Conservation (phyloP, 106 monocot species). For the Phalaenopsis aphrodite region DNA sequence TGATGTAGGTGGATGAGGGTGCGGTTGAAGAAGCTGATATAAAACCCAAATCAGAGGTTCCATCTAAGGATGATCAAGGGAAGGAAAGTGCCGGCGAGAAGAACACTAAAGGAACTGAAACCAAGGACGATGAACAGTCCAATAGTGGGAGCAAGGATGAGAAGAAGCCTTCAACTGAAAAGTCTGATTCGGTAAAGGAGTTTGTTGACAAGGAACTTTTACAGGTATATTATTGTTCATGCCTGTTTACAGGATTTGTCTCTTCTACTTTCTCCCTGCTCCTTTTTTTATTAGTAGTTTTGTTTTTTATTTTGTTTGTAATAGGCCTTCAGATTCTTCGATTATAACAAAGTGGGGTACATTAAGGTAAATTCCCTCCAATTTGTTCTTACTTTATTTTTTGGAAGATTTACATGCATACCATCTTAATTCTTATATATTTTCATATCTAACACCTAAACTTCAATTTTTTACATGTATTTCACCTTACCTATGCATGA, state of each 20-base stretch:
- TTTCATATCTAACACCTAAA: too few species aligned
- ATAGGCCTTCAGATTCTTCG: constrained; percentile 90
- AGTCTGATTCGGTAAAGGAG: constrained; percentile 17
- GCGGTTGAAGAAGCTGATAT: neutral
- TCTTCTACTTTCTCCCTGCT: neutral
- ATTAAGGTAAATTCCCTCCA: constrained; percentile 44
- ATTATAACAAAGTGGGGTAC: constrained; percentile 64
- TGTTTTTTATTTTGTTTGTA: constrained; percentile 1
- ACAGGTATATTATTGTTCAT: constrained; percentile 37
- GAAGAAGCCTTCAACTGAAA: constrained; percentile 13
- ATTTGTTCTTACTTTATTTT: too few species aligned
- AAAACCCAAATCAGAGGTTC: constrained; percentile 18
- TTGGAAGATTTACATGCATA: too few species aligned
- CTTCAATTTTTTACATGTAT: too few species aligned
- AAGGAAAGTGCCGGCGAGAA: constrained; percentile 13
- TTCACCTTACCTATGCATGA: too few species aligned
- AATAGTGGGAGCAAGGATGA: constrained; percentile 16
- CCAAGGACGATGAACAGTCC: constrained; percentile 10
- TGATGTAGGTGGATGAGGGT: constrained; percentile 12
- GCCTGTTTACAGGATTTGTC: neutral
- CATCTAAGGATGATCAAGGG: constrained; percentile 1
- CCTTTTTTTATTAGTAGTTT: too few species aligned
- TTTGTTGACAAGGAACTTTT: constrained; percentile 65
- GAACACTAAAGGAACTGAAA: neutral
- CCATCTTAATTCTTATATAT: too few species aligned